These are phyloP conservation scores for Globisporangium takayamanum DNA, from an alignment of 352 stramenopile species.

Conservation along the genomic window DNA sequence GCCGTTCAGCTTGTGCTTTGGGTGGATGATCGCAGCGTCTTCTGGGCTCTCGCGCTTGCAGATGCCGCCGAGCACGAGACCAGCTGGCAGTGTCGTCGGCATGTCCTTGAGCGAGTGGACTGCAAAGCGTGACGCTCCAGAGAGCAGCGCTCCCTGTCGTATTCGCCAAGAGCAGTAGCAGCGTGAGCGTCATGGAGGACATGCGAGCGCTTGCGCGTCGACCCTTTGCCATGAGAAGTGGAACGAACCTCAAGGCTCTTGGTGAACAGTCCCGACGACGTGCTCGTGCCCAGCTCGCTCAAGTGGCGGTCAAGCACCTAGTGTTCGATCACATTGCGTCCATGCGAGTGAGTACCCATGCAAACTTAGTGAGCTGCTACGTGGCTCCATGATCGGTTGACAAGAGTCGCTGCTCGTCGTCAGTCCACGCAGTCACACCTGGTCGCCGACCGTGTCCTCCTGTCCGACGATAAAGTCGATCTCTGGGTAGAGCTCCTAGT, in stretches of 20 bases:
- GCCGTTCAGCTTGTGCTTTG: slow-evolving; percentile 73
- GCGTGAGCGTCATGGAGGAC: background rate
- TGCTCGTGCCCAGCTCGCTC: slow-evolving; percentile 64
- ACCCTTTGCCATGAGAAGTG: background rate
- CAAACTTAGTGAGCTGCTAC: background rate
- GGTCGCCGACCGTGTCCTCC: slow-evolving; percentile 78
- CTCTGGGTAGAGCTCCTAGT: slow-evolving; percentile 45
- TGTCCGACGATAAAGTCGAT: slow-evolving; percentile 74
- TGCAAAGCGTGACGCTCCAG: slow-evolving; percentile 62
- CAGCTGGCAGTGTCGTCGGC: slow-evolving; percentile 71
- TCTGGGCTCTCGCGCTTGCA: slow-evolving; percentile 79
- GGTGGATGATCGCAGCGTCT: slow-evolving; percentile 78
- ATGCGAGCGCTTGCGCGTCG: background rate
- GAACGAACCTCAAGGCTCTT: slow-evolving; percentile 76
- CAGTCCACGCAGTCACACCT: slow-evolving; percentile 15
- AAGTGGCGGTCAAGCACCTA: slow-evolving; percentile 65
- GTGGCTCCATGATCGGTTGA: too few species aligned
- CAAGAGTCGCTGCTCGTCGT: too few species aligned
- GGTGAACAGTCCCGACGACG: slow-evolving; percentile 76
- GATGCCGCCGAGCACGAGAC: slow-evolving; percentile 77
- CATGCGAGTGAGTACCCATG: background rate
- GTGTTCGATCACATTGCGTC: background rate
- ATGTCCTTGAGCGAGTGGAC: slow-evolving; percentile 90
- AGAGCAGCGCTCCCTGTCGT: slow-evolving; percentile 55
- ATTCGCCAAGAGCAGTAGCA: background rate